Evolutionary conservation across 2,329 filamentous ascomycete species (phyloP).

Genomic region (Mycosphaerella sp.): DNA sequence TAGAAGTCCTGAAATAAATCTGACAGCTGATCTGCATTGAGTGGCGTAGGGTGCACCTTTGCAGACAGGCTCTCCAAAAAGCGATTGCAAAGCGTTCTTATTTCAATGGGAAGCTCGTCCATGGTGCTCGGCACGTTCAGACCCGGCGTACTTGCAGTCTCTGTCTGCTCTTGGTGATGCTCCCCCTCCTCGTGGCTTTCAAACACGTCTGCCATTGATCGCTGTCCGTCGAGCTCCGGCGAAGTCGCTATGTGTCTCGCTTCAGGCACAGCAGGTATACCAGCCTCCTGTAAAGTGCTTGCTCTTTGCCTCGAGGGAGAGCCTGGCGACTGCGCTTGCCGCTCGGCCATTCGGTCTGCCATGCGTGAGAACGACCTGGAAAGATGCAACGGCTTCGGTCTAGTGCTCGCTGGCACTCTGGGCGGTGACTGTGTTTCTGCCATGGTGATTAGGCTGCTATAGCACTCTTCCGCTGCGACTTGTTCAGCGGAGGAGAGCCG

Average conservation of each 20-base stretch:
- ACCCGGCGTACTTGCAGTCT: slow-evolving; percentile 28
- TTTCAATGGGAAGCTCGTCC: slow-evolving; percentile 88
- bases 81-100: slow-evolving; percentile 81
- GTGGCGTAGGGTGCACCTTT: slow-evolving; percentile 77
- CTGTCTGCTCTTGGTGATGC: slow-evolving; percentile 25
- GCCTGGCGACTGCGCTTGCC: slow-evolving; percentile 36
- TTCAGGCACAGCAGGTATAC: slow-evolving; percentile 41
- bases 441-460: slow-evolving; percentile 2
- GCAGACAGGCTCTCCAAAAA: slow-evolving; percentile 87
- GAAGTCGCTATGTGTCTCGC: slow-evolving; percentile 37
- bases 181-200: slow-evolving; percentile 35
- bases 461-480: background rate
- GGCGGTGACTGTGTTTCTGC: slow-evolving; percentile 12
- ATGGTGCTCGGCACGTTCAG: slow-evolving; percentile 57
- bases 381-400: slow-evolving; percentile 36
- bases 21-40: slow-evolving; percentile 74
- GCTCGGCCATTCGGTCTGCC: slow-evolving; percentile 38
- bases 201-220: slow-evolving; percentile 40
- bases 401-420: slow-evolving; percentile 10
- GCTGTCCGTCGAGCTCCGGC: slow-evolving; percentile 31
- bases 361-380: slow-evolving; percentile 48
- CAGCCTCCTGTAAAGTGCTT: slow-evolving; percentile 42
- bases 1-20: slow-evolving; percentile 96
- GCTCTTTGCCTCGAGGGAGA: slow-evolving; percentile 39
- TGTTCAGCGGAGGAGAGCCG: background rate